Base-by-base conservation (phyloP, 2,329 filamentous ascomycete genomes). In the Drechslerella coelobrocha region DNA sequence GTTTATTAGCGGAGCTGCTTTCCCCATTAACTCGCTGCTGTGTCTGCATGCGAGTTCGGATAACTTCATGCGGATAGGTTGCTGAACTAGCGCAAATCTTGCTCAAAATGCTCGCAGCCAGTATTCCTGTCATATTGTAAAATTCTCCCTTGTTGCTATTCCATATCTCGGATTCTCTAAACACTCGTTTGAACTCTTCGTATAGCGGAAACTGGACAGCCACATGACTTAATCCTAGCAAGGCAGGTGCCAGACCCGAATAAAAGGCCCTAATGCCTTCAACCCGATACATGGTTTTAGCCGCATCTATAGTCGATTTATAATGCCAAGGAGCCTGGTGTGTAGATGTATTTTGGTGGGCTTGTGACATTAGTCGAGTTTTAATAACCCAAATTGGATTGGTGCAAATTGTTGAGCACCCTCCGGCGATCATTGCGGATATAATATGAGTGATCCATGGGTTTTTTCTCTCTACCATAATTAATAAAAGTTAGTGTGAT, bases 321-420 rank as follows among this genome's bases (percentile, higher is more conserved):
- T 99, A 99, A 78, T 97, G 90, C 91, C 92, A 97, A 27, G 88
- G 88, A 77, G 79, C 82, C 72, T 76, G 74, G 37, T 73, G 78
- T 77, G 78, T 84, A 77, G 80, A 83, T 73, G 84, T 82, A 72
- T 81, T 83, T 37, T 82, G 79, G 74, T 85, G 87, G 21, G 87
- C 89, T 81, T 97, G 94, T 37, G 94, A 96, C 94, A 97, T 97
- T 75, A 99, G 85, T 74, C 94, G 85, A 52, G 94, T 99, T 81
- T 99, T 99, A 81, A 99, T 96, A 37, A 99, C 94, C 94, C 94
- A 99, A 72, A 99, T 99, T 0, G 94, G 94, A 79, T 97, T 99
- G 23, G 94, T 99, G 73, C 89, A 89, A 73, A 97, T 84, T 2
- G 94, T 99, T 74, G 92, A 97, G 81, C 90, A 96, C 72, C 88